Percentiles rank a stretch among this genome's conserved stretches.
Evolutionary conservation across 2,329 filamentous ascomycete species (phyloP).

Genomic region (Colletotrichum euphorbiae): DNA sequence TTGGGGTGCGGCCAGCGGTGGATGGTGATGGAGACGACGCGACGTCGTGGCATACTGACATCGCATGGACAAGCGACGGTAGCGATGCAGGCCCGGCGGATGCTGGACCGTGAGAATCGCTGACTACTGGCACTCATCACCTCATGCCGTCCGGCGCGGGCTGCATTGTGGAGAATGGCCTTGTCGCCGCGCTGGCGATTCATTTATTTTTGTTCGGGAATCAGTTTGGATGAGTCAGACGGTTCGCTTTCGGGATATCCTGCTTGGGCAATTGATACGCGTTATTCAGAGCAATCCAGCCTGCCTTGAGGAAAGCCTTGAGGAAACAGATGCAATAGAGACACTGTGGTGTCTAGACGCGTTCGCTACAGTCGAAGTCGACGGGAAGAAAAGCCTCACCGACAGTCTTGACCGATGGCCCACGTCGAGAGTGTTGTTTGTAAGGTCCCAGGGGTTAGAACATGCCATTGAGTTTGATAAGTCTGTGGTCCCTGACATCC

Average conservation of each 20-base stretch:
- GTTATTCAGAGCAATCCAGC: background rate
- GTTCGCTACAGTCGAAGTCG: no score
- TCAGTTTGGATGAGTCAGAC: conserved; percentile 6
- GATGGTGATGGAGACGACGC: conserved; percentile 15
- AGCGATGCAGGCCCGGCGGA: background rate
- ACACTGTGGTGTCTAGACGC: no score
- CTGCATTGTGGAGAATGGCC: background rate
- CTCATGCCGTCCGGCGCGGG: background rate
- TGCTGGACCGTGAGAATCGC: background rate
- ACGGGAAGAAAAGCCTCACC: no score
- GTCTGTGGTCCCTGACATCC: no score
- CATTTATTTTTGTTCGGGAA: background rate
- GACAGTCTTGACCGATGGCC: no score
- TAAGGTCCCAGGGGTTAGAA: no score
- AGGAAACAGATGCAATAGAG: no score
- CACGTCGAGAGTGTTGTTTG: no score
- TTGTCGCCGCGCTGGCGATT: background rate
- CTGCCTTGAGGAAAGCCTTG: no score
- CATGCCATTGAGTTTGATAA: no score
- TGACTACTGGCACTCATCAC: no score
- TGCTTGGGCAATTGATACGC: conserved; percentile 2
- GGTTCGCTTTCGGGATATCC: background rate
- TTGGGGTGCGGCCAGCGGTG: background rate
- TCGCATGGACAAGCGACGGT: background rate
- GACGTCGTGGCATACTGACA: background rate